Evolutionary conservation across 2,329 filamentous ascomycete genomes (phyloP).

Genomic region (Aureobasidium melanogenum): DNA sequence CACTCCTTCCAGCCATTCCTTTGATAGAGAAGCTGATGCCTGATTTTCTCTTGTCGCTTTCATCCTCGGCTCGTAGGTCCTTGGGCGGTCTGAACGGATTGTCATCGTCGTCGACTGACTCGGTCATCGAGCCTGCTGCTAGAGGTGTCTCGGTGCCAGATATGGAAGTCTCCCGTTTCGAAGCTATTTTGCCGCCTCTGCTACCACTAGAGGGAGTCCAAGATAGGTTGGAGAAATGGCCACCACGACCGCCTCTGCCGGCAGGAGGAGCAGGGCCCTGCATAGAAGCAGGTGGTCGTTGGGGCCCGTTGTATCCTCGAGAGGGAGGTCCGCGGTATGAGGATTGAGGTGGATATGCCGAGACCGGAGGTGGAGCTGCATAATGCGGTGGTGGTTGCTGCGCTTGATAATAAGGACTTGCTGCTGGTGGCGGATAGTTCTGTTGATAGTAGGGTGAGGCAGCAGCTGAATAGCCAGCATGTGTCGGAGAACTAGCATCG

Average conservation of each 20-base stretch:
- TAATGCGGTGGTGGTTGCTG: slow-evolving; percentile 29
- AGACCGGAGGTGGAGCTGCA: not conserved
- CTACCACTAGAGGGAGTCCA: slow-evolving; percentile 54
- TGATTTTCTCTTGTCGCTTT: slow-evolving; percentile 30
- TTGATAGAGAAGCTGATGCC: slow-evolving; percentile 96
- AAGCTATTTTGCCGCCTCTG: slow-evolving; percentile 40
- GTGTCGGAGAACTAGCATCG: slow-evolving; percentile 31
- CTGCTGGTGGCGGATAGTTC: slow-evolving; percentile 15
- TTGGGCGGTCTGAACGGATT: slow-evolving; percentile 56
- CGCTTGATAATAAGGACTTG: slow-evolving; percentile 14
- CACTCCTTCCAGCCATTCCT: slow-evolving; percentile 32
- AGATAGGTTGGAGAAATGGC: slow-evolving; percentile 58
- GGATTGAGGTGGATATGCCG: slow-evolving; percentile 7
- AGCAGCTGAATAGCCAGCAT: slow-evolving; percentile 47
- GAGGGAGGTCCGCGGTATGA: slow-evolving; percentile 36
- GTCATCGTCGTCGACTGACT: slow-evolving; percentile 44
- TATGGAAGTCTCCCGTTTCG: not conserved
- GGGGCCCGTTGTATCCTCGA: slow-evolving; percentile 30
- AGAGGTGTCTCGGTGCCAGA: slow-evolving; percentile 7
- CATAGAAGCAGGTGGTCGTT: slow-evolving; percentile 39
- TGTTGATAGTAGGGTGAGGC: slow-evolving; percentile 48
- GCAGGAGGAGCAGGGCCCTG: slow-evolving; percentile 29
- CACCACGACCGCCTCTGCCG: slow-evolving; percentile 45
- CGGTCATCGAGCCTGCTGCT: slow-evolving; percentile 18
- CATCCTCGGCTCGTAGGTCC: slow-evolving; percentile 57